Conservation (phyloP, 2,329 filamentous ascomycete genomes). For the Tricladium varicosporioides region DNA sequence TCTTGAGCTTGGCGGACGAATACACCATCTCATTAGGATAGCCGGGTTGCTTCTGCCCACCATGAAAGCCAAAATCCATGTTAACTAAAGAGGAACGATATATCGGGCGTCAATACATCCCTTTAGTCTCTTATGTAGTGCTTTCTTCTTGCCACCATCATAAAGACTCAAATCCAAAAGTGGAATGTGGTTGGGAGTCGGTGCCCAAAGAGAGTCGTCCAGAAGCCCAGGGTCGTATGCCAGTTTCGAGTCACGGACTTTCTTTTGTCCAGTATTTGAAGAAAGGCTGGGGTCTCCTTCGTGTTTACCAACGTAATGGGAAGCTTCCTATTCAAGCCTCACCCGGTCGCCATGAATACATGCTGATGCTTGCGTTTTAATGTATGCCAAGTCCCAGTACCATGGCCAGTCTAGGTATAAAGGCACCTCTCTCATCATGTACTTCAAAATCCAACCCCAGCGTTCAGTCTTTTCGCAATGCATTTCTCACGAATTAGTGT, state of each 20-base stretch:
- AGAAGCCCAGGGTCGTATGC: not conserved
- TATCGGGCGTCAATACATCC: not conserved
- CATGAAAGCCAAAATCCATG: not conserved
- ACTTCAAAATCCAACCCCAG: not conserved
- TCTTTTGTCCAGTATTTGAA: too few relatives aligned
- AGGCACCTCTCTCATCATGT: not conserved
- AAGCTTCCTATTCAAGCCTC: not conserved
- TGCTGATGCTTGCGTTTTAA: not conserved
- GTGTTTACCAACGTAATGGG: too few relatives aligned
- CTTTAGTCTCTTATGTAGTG: not conserved
- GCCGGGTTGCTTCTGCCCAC: too few relatives aligned
- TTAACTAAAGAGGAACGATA: not conserved
- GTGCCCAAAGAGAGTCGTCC: not conserved
- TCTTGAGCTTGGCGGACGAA: too few relatives aligned
- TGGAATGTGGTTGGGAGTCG: not conserved
- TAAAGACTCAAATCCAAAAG: not conserved
- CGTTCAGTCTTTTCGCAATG: conserved; percentile 12
- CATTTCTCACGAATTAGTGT: conserved; percentile 16
- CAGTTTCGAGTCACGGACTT: not conserved
- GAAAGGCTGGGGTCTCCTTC: too few relatives aligned
- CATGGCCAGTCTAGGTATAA: not conserved
- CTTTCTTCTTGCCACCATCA: not conserved
- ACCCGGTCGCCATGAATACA: not conserved
- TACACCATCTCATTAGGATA: too few relatives aligned
- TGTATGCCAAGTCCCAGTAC: too few relatives aligned